Evolutionary conservation across 177 flowering plant species (phyloP).

Genomic region (Vitis hybrid): DNA sequence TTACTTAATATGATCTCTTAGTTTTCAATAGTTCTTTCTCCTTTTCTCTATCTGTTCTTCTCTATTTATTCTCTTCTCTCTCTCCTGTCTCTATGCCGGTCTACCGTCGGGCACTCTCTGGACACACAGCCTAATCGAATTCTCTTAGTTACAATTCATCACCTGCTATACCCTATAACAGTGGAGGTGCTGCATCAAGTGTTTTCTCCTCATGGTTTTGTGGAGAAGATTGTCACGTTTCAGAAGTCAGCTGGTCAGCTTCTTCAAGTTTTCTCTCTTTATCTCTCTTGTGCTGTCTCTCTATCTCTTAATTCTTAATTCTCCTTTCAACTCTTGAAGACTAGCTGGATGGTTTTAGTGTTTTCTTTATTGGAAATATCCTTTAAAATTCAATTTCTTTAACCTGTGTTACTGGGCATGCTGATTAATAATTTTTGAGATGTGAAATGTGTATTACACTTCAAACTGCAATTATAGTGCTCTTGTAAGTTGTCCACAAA

Average conservation of each 20-base stretch:
- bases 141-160: constrained; percentile 95
- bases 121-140: constrained; percentile 94
- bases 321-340: constrained; percentile 6
- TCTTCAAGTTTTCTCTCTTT: constrained; percentile 52
- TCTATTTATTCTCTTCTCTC: constrained; percentile 65
- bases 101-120: constrained; percentile 63
- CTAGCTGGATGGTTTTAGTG: constrained; percentile 14
- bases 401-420: neutral
- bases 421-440: neutral
- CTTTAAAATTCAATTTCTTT: neutral
- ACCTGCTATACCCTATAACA: constrained; percentile 96
- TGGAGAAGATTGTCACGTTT: constrained; percentile 99
- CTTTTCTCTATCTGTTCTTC: constrained; percentile 41
- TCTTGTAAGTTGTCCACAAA: neutral
- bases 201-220: constrained; percentile 97
- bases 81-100: constrained; percentile 58
- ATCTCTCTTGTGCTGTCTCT: constrained; percentile 18
- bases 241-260: constrained; percentile 99
- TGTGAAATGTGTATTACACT: neutral
- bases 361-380: neutral
- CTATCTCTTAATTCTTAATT: constrained; percentile 9
- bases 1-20: constrained; percentile 5
- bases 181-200: constrained; percentile 99
- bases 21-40: constrained; percentile 22
- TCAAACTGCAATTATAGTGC: neutral